These are phyloP conservation scores for Alternaria angustiovoidea DNA, from an alignment of 2,329 filamentous ascomycete genomes.

Conservation along the genomic window DNA sequence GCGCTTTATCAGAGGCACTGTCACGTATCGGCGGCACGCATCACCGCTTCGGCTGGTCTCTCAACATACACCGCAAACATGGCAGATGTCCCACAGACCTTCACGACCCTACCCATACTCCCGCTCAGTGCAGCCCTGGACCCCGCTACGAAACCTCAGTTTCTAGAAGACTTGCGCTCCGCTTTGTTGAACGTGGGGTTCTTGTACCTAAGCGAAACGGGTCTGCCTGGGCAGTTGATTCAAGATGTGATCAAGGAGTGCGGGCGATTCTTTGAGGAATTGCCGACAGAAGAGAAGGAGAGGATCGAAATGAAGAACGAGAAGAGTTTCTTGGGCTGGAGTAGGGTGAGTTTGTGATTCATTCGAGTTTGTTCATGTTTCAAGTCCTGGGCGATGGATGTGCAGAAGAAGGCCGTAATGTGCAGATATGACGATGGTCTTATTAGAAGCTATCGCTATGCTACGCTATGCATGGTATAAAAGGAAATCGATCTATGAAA, in stretches of 20 bases:
- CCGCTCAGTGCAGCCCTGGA: constrained; percentile 73
- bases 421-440: constrained; percentile 4
- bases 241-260: constrained; percentile 72
- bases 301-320: constrained; percentile 61
- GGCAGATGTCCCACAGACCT: constrained; percentile 53
- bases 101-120: constrained; percentile 78
- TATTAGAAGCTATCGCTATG: constrained; percentile 16
- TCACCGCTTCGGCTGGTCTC: background rate
- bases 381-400: background rate
- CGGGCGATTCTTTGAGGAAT: constrained; percentile 74
- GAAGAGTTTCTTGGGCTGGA: constrained; percentile 58
- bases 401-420: background rate
- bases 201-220: constrained; percentile 80
- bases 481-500: background rate
- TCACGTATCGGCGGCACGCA: background rate
- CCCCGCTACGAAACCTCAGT: constrained; percentile 74
- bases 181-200: constrained; percentile 89
- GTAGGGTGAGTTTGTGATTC: constrained; percentile 48
- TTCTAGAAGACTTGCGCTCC: constrained; percentile 74
- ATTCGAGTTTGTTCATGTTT: background rate
- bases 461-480: constrained; percentile 3
- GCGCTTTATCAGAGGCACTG: background rate
- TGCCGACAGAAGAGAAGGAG: constrained; percentile 79
- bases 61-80: background rate
- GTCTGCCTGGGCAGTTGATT: constrained; percentile 66